These are phyloP conservation scores for Paratrypanosoma confusum DNA, from an alignment of 208 protist genomes.

Conservation along the genomic window DNA sequence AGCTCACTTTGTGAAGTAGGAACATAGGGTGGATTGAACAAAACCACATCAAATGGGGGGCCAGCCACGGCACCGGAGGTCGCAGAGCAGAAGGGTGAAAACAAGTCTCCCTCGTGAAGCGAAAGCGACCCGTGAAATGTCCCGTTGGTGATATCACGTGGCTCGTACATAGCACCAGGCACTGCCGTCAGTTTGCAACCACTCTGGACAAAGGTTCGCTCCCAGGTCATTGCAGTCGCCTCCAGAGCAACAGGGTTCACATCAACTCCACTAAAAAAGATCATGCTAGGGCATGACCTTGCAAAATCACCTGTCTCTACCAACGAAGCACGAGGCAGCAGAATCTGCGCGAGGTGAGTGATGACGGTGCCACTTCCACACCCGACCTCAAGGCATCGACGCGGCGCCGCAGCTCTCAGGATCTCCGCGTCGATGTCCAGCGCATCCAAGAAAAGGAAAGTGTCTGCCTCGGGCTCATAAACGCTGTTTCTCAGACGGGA, in stretches of 20 bases:
- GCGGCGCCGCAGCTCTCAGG: slow-evolving; percentile 23
- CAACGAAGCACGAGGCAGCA: too few species aligned
- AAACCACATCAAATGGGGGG: slow-evolving; percentile 44
- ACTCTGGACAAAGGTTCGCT: too few species aligned
- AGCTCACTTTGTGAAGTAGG: slow-evolving; percentile 75
- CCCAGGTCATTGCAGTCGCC: slow-evolving; percentile 64
- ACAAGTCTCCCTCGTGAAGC: slow-evolving; percentile 26
- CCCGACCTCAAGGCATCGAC: slow-evolving; percentile 64
- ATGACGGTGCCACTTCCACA: slow-evolving; percentile 78
- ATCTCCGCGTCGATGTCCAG: slow-evolving; percentile 40
- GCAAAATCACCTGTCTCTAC: too few species aligned
- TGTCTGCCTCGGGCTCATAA: slow-evolving; percentile 86
- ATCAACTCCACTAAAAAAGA: slow-evolving; percentile 42
- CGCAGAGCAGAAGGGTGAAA: slow-evolving; percentile 13
- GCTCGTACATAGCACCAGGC: not conserved
- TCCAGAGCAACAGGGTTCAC: slow-evolving; percentile 75
- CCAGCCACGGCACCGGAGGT: not conserved
- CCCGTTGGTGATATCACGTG: not conserved
- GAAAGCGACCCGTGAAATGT: slow-evolving; percentile 2
- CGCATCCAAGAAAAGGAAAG: slow-evolving; percentile 75
- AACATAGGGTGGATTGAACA: slow-evolving; percentile 87
- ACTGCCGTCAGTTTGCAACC: too few species aligned
- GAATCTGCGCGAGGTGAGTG: slow-evolving; percentile 33
- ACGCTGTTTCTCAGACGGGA: slow-evolving; percentile 49
- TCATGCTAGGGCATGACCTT: too few species aligned